Base-by-base conservation (phyloP, 345 rosid species). In the Eucalyptus tenuipes region DNA sequence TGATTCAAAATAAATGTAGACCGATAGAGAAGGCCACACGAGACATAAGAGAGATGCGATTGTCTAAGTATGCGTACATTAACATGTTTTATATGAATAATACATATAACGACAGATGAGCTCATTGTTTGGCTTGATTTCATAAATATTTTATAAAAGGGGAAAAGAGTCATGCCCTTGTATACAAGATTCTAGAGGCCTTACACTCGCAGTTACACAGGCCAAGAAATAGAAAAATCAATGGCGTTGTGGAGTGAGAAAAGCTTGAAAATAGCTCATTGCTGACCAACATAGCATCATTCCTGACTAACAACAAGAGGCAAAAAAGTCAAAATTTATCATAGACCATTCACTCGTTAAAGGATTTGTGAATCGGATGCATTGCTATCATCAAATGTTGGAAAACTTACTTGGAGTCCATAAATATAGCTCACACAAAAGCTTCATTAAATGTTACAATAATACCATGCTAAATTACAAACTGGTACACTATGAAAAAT, bases 401-500 rank as follows among this genome's bases (percentile, higher is more conserved):
- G 82, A 37, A 18, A 40, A 20, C 47, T 37, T 37, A 37, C 45
- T 44, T 5, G 15, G 47, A 37, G 20, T 64, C 75, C 37, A 16
- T 15, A n/a, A n/a, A 55, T 24, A 55, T 22, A 24, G 29, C 61
- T 22, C 61, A 55, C 61, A 10, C 61, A 55, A 55, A 24, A 24
- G 13, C 61, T 55, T 55, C 61, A 55, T 4, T 25, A 55, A 55
- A 55, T 55, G 61, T 55, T 10, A 55, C 6, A 55, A 22, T 55
- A 55, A 55, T 55, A 55, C 29, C 13, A 24, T 10, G 13, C 27
- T 22, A 55, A 55, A 55, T 55, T 55, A 55, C 61, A 55, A 55
- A 55, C 0, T 0, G 5, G 13, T 55, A 55, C 3, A 0, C 29
- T 55, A 25, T 1, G 0, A 55, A 55, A 55, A 24, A 24, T 24